Conservation (phyloP, 257 asterid genomes). For the Capsicum baccatum region DNA sequence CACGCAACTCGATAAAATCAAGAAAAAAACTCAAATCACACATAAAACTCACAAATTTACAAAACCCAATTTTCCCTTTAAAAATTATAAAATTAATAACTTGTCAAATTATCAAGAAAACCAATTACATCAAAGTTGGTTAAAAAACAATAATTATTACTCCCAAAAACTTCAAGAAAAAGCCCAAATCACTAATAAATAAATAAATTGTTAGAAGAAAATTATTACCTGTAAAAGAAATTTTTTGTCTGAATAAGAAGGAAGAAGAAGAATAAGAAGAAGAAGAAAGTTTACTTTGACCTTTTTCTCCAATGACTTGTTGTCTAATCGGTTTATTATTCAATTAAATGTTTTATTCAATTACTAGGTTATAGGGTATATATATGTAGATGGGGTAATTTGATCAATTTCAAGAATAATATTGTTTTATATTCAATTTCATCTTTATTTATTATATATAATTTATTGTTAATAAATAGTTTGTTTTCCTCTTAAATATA, state of each 20-base stretch:
- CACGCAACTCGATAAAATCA: neutral
- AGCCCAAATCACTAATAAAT: neutral
- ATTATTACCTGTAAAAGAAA: neutral
- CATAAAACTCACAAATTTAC: no score
- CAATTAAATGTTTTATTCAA: no score
- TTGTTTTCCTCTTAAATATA: no score
- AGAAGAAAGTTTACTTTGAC: slow-evolving; percentile 19
- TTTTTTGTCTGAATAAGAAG: neutral
- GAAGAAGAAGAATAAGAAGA: neutral
- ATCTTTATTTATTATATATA: no score
- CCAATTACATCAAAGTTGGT: slow-evolving; percentile 51
- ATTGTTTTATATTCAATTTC: no score
- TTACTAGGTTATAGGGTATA: no score
- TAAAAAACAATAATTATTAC: slow-evolving; percentile 30
- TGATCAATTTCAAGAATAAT: no score
- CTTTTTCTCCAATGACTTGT: neutral
- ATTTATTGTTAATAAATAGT: no score
- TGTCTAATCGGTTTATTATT: no score
- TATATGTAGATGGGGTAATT: no score
- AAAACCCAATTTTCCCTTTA: no score
- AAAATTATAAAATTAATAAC: slow-evolving; percentile 9
- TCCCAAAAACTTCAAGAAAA: neutral
- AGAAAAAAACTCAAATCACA: neutral
- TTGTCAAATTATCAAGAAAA: slow-evolving; percentile 6
- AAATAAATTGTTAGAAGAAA: neutral